Base-by-base conservation (phyloP, 306 rosid species). In the Fagus sylvatica region DNA sequence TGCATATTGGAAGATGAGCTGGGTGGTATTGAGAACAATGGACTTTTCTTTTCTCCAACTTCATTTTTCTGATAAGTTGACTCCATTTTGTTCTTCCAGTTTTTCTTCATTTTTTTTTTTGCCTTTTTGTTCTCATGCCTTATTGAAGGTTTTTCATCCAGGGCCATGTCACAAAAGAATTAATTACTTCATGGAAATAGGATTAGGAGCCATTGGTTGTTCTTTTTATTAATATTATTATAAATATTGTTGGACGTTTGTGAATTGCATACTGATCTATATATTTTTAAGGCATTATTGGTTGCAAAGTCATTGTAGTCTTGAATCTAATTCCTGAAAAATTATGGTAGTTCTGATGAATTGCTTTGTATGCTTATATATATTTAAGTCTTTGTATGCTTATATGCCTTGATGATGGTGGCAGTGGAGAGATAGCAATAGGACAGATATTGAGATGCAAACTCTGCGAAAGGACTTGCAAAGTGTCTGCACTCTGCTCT, bases 391-490 rank as follows among this genome's bases (percentile, higher is more conserved):
- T 22, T 22, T 22, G 28, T 66, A 15, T 15, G 69, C 33, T 46
- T 72, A 1, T 54, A 70, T 28, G 15, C 57, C 55, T 57, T 32
- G 37, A 32, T 16, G 13, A 72, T 74, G 72, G 74, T 74, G 74
- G 62, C 22, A 69, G 55, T 32, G 28, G 28, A 74, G 80, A 55
- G 62, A 67, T 12, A 46, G 56, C 74, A 59, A 76, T 39, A 33
- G 64, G 57, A 80, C 36, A 68, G 71, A 65, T 30, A 65, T 71
- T 34, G 69, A 80, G 56, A 76, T 53, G 62, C 88, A 66, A 79
- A 95, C 99, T 98, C 93, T 82, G 98, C 98, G 82, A 92, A 95
- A 80, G 98, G 98, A 79, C 98, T 95, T 74, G 98, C 99, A 36
- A 95, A 95, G 85, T 95, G 98, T 74, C 96, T 91, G 87, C 99